These are phyloP conservation scores for Osmanthus fragrans DNA, from an alignment of 257 asterid species.

Conservation along the genomic window DNA sequence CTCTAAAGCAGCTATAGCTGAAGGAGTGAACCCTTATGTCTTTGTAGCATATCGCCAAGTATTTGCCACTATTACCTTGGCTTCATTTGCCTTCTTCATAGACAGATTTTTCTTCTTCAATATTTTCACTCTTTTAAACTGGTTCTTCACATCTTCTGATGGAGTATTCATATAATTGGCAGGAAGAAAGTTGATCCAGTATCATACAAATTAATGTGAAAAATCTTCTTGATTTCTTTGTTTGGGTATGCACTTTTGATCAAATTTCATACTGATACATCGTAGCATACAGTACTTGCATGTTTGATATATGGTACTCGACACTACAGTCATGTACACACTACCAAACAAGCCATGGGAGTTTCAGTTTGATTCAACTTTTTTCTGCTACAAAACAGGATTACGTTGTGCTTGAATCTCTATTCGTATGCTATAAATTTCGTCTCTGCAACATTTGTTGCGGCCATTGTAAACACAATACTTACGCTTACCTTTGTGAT, in stretches of 20 bases:
- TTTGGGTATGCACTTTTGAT: conserved; percentile 43
- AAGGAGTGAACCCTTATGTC: conserved; percentile 57
- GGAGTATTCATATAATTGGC: neutral
- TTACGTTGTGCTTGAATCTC: conserved; percentile 55
- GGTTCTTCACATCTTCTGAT: neutral
- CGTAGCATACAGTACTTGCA: no score
- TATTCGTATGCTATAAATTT: conserved; percentile 50
- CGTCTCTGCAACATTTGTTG: conserved; percentile 69
- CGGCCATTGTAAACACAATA: conserved; percentile 54
- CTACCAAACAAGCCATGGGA: neutral
- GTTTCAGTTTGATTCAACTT: neutral
- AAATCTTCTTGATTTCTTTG: conserved; percentile 49
- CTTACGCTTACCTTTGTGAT: conserved; percentile 61
- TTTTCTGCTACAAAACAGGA: conserved; percentile 32
- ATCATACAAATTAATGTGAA: conserved; percentile 40
- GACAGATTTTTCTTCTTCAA: conserved; percentile 39
- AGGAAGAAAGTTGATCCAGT: conserved; percentile 47
- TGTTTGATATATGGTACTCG: neutral
- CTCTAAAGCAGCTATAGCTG: conserved; percentile 50
- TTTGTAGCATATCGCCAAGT: conserved; percentile 67
- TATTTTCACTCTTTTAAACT: neutral
- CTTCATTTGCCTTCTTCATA: conserved; percentile 53
- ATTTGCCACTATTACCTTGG: conserved; percentile 46
- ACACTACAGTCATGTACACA: neutral
- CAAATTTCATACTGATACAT: neutral